These are phyloP conservation scores for Populus tomentosa DNA, from an alignment of 441 rosid species.

Conservation along the genomic window DNA sequence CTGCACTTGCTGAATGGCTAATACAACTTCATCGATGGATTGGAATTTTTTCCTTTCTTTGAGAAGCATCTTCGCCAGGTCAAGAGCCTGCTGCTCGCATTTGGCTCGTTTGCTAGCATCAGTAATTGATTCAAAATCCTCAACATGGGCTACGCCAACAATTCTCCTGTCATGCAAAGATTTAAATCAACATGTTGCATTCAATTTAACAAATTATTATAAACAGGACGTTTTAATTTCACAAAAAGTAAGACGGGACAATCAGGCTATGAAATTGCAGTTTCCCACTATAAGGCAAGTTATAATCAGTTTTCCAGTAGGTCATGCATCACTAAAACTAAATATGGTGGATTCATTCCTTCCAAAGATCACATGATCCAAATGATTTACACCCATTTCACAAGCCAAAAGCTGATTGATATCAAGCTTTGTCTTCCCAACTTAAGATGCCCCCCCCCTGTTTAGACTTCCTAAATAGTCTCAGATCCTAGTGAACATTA, in stretches of 20 bases:
- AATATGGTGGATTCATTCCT: too few relatives aligned
- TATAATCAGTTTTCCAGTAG: too few relatives aligned
- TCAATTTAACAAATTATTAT: neutral
- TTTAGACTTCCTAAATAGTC: too few relatives aligned
- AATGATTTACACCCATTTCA: too few relatives aligned
- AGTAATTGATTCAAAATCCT: constrained; percentile 81
- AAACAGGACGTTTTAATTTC: neutral
- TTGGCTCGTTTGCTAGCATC: constrained; percentile 56
- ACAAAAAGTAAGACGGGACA: neutral
- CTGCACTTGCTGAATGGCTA: constrained; percentile 27
- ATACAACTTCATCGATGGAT: constrained; percentile 59
- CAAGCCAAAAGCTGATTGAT: too few relatives aligned
- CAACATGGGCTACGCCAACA: constrained; percentile 93
- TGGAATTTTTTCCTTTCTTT: constrained; percentile 66
- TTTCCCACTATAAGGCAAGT: too few relatives aligned
- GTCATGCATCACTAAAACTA: too few relatives aligned
- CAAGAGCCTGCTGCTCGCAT: constrained; percentile 75
- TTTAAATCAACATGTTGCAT: neutral
- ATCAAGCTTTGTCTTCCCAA: too few relatives aligned
- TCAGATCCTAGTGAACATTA: too few relatives aligned
- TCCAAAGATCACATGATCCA: too few relatives aligned
- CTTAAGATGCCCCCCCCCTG: too few relatives aligned
- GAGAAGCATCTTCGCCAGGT: constrained; percentile 59
- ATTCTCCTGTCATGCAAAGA: constrained; percentile 56
- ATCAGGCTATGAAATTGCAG: too few relatives aligned